Evolutionary conservation across 2,329 filamentous ascomycete genomes (phyloP), one percentile per base, ranked within the genome.

Genomic region (Talaromyces pinophilus): DNA sequence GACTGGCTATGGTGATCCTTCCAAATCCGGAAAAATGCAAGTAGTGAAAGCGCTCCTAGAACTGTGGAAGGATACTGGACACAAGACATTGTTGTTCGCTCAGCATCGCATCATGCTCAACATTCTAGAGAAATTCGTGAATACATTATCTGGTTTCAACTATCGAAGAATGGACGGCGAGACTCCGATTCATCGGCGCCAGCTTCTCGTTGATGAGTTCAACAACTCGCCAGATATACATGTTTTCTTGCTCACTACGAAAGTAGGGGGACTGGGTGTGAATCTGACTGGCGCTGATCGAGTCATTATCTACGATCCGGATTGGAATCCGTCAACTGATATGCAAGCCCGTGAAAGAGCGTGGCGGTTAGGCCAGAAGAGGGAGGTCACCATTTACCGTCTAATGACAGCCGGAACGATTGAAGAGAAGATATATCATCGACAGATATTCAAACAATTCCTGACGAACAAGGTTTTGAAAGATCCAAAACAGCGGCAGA

Each of bases 361-460:
- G 5, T 99, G 95, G 95, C 88, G 95, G 66, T 82, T 99, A 1
- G 95, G 95, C 0, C 95, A 99, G 80, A 97, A 96, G 78, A 90
- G 91, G 63, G 92, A 97, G 59, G 95, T 99, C 33, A 93, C 92
- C 4, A 97, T 99, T 25, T 99, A 97, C 76, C 90, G 96, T 42
- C 84, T 99, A n/a, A 96, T 99, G 91, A 97, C 92, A 3, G 92
- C 94, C 5, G 95, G 95, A 1, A 99, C 96, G 0, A 99, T 99
- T 28, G 95, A 99, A 75, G 95, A 99, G 78, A 99, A 99, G 81
- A 99, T 99, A 35, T 99, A 98, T 69, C 94, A 99, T 77, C 90
- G 96, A 17, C 95, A 99, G 75, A 95, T 99, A 61, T 99, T 96
- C 84, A 99, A 99, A 78, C 94, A 98, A 72, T 97, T 98, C 75